A percentile compares a stretch with the other conserved stretches of the same genome.
Evolutionary conservation across 352 stramenopile species (phyloP).

Genomic region (Phytophthora fragariaefolia): DNA sequence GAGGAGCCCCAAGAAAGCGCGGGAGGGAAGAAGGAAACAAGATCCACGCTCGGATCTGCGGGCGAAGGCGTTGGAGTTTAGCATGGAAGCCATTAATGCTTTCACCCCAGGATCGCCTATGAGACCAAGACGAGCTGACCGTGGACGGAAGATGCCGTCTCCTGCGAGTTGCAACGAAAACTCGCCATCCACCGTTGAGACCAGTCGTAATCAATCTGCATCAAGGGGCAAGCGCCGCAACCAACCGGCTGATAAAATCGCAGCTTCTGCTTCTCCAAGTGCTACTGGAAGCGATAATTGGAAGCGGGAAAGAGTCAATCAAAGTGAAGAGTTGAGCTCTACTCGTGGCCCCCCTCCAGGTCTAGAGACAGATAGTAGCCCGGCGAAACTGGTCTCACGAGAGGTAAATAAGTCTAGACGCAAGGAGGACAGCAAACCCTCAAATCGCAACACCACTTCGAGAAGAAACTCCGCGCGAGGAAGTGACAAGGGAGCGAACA

Average conservation of each 20-base stretch:
- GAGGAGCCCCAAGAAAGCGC: slow-evolving; percentile 32
- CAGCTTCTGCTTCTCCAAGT: slow-evolving; percentile 4
- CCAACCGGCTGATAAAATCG: slow-evolving; percentile 11
- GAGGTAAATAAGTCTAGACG: slow-evolving; percentile 23
- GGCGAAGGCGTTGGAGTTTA: slow-evolving; percentile 33
- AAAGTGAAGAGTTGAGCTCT: slow-evolving; percentile 17
- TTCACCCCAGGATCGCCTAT: slow-evolving; percentile 25
- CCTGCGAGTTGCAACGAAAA: slow-evolving; percentile 6
- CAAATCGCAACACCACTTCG: slow-evolving; percentile 27
- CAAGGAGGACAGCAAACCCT: slow-evolving; percentile 32
- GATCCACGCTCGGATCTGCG: slow-evolving; percentile 30
- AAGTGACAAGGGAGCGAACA: slow-evolving; percentile 26
- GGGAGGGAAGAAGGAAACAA: slow-evolving; percentile 23
- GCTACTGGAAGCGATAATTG: slow-evolving; percentile 21
- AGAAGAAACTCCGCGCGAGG: slow-evolving; percentile 35
- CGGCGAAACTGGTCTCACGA: slow-evolving; percentile 10
- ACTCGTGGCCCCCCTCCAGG: slow-evolving; percentile 1
- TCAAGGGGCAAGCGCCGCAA: slow-evolving; percentile 32
- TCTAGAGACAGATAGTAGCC: slow-evolving; percentile 26
- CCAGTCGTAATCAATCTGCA: slow-evolving; percentile 16
- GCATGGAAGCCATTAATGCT: slow-evolving; percentile 23
- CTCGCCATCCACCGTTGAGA: slow-evolving; percentile 16
- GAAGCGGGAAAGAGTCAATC: slow-evolving; percentile 8
- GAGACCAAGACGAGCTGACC: slow-evolving; percentile 23
- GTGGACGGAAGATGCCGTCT: slow-evolving; percentile 16